A percentile compares a stretch with the other conserved stretches of the same genome.
phyloP scores from a whole-genome alignment of 495 filamentous ascomycete species.

The Cladorrhinum samala region DNA sequence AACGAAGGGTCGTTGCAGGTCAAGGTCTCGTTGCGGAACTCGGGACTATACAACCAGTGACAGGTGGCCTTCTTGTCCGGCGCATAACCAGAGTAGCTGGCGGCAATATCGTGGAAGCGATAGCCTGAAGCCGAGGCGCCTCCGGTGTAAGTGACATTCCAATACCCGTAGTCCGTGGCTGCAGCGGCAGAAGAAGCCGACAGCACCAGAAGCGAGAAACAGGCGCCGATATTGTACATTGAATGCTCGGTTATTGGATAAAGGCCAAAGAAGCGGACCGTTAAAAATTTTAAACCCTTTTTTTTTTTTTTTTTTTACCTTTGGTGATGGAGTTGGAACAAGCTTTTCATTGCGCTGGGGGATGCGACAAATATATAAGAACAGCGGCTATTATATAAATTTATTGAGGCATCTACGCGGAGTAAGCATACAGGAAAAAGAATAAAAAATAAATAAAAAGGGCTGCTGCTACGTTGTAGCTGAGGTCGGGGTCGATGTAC shows the following conservation, averaged over 20 bases:
- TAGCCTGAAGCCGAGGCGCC: background rate
- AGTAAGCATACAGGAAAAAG: background rate
- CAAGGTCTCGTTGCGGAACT: constrained; percentile 1
- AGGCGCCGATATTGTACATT: background rate
- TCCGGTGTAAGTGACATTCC: background rate
- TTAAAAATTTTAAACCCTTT: too few relatives aligned
- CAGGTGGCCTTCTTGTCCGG: background rate
- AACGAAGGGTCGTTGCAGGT: background rate
- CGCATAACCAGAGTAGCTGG: background rate
- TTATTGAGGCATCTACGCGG: background rate
- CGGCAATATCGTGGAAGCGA: background rate
- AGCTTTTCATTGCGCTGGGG: too few relatives aligned
- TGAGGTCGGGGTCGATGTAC: too few relatives aligned
- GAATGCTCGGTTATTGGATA: background rate
- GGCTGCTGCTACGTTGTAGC: too few relatives aligned
- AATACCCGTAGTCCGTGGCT: constrained; percentile 1
- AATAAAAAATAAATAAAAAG: too few relatives aligned
- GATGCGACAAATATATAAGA: too few relatives aligned
- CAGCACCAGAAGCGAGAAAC: background rate
- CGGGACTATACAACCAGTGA: background rate
- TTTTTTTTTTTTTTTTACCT: too few relatives aligned
- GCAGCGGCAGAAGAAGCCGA: background rate
- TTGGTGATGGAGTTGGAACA: background rate
- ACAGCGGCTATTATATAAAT: too few relatives aligned
- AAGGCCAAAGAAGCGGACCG: too few relatives aligned